phyloP scores from a whole-genome alignment of 164 flowering plant species.

The Umbellularia californica region DNA sequence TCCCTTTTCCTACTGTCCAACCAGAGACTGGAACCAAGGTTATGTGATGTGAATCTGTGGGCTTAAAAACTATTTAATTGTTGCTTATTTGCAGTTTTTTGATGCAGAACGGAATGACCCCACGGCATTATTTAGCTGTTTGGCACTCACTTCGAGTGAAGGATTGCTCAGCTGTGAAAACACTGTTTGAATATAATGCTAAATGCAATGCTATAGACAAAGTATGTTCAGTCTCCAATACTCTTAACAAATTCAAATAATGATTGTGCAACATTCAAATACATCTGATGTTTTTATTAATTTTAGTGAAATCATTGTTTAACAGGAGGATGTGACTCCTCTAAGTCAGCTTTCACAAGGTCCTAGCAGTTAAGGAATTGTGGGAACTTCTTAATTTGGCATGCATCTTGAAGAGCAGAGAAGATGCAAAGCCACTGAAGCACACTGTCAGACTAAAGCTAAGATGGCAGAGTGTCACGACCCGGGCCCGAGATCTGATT shows the following conservation, averaged over 20 bases:
- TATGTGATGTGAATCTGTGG: background rate
- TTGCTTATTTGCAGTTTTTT: background rate
- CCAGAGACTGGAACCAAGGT: background rate
- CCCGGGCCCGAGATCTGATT: no score
- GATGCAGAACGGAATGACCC: constrained; percentile 98
- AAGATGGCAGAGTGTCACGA: constrained; percentile 93
- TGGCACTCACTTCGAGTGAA: constrained; percentile 77
- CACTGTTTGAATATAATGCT: constrained; percentile 75
- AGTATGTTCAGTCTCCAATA: constrained; percentile 30
- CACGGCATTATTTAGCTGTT: constrained; percentile 81
- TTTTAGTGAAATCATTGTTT: background rate
- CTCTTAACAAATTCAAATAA: background rate
- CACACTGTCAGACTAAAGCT: constrained; percentile 74
- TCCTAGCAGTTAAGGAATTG: constrained; percentile 60
- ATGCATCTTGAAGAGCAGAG: constrained; percentile 78
- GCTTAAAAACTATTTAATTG: background rate
- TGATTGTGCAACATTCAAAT: background rate
- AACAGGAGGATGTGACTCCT: constrained; percentile 89
- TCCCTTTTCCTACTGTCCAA: background rate
- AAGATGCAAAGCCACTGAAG: constrained; percentile 69
- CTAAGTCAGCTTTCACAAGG: constrained; percentile 78
- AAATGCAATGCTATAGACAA: constrained; percentile 84
- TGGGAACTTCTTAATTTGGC: constrained; percentile 43
- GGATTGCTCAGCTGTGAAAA: constrained; percentile 62
- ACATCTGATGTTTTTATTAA: background rate